Evolutionary conservation across 2,329 filamentous ascomycete species (phyloP).

Genomic region (Pseudofabraea citricarpa): DNA sequence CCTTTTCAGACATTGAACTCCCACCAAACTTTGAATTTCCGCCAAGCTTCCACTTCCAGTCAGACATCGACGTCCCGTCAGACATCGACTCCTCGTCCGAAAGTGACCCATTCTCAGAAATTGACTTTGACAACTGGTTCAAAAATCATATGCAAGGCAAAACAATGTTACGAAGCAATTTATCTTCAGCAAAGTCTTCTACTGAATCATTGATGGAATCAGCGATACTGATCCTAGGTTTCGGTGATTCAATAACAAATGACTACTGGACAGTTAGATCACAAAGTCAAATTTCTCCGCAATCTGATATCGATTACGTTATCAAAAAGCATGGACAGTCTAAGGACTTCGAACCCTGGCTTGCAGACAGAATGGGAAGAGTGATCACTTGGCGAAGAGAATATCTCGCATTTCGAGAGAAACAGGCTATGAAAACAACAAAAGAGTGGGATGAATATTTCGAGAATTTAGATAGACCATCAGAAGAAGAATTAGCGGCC

Average conservation of each 20-base stretch:
- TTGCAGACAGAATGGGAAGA: constrained; percentile 18
- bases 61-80: too few relatives aligned
- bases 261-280: constrained; percentile 5
- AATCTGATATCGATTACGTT: constrained; percentile 5
- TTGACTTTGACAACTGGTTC: background rate
- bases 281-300: background rate
- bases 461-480: background rate
- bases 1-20: too few relatives aligned
- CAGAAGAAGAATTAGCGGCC: background rate
- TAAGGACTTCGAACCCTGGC: constrained; percentile 3
- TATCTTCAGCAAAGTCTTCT: background rate
- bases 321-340: constrained; percentile 4
- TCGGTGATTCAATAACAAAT: constrained; percentile 3
- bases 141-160: background rate
- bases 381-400: constrained; percentile 23
- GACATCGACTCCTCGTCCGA: too few relatives aligned
- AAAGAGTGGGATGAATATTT: constrained; percentile 2
- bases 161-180: background rate
- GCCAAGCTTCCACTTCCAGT: too few relatives aligned
- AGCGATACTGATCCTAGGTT: constrained; percentile 5
- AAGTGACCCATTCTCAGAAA: too few relatives aligned
- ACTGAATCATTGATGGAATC: constrained; percentile 4
- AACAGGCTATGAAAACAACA: constrained; percentile 14
- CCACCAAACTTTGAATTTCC: too few relatives aligned
- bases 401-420: constrained; percentile 22